Conservation (phyloP, 257 asterid genomes). For the Penstemon eatonii region DNA sequence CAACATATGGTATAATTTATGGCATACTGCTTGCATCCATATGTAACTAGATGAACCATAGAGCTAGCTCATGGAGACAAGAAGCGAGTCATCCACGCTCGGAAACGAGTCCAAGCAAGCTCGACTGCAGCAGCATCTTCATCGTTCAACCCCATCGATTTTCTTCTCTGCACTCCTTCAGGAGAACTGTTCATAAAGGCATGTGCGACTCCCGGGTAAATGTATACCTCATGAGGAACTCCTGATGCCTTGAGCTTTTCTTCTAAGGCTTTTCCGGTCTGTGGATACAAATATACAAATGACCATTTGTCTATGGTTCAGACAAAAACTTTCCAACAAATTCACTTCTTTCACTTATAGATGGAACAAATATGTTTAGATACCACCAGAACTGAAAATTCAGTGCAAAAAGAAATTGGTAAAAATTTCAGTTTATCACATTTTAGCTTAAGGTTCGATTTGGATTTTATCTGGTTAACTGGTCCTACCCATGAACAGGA, state of each 20-base stretch:
- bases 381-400: no score
- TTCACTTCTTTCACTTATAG: no score
- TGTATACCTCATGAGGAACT: conserved; percentile 72
- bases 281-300: conserved; percentile 19
- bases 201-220: conserved; percentile 74
- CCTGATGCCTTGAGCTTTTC: conserved; percentile 79
- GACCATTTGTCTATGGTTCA: background rate
- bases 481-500: no score
- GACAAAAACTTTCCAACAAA: background rate
- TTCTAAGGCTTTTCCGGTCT: conserved; percentile 84
- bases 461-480: no score
- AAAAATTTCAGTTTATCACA: no score
- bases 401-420: no score
- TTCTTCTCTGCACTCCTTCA: conserved; percentile 71
- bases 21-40: no score
- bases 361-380: no score
- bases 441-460: no score
- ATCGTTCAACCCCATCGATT: conserved; percentile 75
- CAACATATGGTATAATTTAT: no score
- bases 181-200: conserved; percentile 93
- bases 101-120: conserved; percentile 84
- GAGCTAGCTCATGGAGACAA: conserved; percentile 41
- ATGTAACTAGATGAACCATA: background rate
- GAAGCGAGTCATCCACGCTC: conserved; percentile 75
- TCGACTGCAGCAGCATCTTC: conserved; percentile 70